phyloP scores from a whole-genome alignment of 768 basidiomycete genomes.

The Mycena kentingensis region DNA sequence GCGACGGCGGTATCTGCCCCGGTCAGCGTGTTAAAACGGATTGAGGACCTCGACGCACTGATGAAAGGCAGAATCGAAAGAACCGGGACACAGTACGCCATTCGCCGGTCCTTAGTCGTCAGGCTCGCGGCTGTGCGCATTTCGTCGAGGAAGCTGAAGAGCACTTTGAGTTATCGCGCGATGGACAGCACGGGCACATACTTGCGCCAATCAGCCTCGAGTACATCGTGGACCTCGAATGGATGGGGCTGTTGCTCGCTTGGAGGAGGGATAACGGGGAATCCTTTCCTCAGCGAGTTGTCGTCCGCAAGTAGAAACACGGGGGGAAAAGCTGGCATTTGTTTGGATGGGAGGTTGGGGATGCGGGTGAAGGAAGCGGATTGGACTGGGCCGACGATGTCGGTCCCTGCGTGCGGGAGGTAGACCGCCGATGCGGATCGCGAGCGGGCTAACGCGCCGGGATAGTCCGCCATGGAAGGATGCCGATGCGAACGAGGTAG shows the following conservation, averaged over 20 bases:
- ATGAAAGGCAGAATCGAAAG: conserved; percentile 32
- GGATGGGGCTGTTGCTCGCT: conserved; percentile 44
- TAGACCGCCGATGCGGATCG: not conserved
- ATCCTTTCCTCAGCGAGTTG: conserved; percentile 43
- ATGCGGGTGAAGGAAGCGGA: conserved; percentile 12
- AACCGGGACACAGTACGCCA: conserved; percentile 30
- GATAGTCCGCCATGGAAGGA: too few relatives aligned
- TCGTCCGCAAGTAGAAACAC: conserved; percentile 33
- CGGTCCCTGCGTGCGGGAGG: not conserved
- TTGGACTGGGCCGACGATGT: not conserved
- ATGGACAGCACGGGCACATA: conserved; percentile 17
- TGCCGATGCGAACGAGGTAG: too few relatives aligned
- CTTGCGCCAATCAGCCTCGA: conserved; percentile 52
- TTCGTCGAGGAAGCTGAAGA: conserved; percentile 42
- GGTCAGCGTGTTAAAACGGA: conserved; percentile 2
- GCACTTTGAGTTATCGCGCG: not conserved
- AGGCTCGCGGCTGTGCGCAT: conserved; percentile 37
- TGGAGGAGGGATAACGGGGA: conserved; percentile 46
- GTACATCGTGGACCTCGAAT: conserved; percentile 51
- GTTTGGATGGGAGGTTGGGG: not conserved
- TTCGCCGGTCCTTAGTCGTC: conserved; percentile 33
- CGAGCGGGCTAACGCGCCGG: too few relatives aligned
- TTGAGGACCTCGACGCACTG: conserved; percentile 26
- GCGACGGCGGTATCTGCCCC: conserved; percentile 22
- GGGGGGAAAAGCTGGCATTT: conserved; percentile 33